These are phyloP conservation scores for Tripterygium wilfordii DNA, from an alignment of 177 flowering plant genomes.

Conservation along the genomic window DNA sequence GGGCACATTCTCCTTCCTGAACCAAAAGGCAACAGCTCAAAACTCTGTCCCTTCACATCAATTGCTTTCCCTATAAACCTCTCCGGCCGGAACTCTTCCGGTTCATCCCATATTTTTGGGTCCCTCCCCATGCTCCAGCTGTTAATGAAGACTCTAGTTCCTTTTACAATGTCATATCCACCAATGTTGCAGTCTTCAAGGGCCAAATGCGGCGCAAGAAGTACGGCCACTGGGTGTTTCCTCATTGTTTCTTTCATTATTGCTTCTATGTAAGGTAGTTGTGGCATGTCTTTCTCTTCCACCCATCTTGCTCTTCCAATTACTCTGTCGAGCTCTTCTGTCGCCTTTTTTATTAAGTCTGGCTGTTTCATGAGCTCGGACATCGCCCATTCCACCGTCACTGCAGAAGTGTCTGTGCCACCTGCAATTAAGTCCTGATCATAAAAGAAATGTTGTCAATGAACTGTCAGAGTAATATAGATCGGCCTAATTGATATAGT, in stretches of 20 bases:
- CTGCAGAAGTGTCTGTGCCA: slow-evolving; percentile 26
- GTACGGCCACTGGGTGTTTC: slow-evolving; percentile 19
- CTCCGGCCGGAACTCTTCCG: slow-evolving; percentile 23
- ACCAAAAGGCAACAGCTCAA: slow-evolving; percentile 33
- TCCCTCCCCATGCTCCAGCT: slow-evolving; percentile 26
- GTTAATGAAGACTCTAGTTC: slow-evolving; percentile 19
- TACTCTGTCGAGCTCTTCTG: slow-evolving; percentile 23
- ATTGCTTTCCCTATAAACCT: slow-evolving; percentile 21
- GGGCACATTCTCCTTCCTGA: slow-evolving; percentile 35
- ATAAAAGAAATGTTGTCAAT: not conserved
- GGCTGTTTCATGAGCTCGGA: slow-evolving; percentile 23
- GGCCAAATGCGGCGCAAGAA: slow-evolving; percentile 24
- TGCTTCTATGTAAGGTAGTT: slow-evolving; percentile 26
- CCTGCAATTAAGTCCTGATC: slow-evolving; percentile 27
- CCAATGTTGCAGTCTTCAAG: slow-evolving; percentile 16
- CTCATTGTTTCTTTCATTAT: slow-evolving; percentile 28
- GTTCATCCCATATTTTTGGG: slow-evolving; percentile 20
- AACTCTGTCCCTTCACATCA: slow-evolving; percentile 23
- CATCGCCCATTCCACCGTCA: slow-evolving; percentile 26
- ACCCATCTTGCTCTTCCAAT: slow-evolving; percentile 28
- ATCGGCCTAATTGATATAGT: too few relatives aligned
- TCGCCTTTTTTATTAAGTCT: slow-evolving; percentile 9
- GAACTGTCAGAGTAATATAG: too few relatives aligned
- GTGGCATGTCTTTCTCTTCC: slow-evolving; percentile 19
- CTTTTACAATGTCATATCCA: slow-evolving; percentile 17